Evolutionary conservation across 2,329 filamentous ascomycete species (phyloP), one percentile per base, ranked within the genome.

Genomic region (Colletotrichum sp.): DNA sequence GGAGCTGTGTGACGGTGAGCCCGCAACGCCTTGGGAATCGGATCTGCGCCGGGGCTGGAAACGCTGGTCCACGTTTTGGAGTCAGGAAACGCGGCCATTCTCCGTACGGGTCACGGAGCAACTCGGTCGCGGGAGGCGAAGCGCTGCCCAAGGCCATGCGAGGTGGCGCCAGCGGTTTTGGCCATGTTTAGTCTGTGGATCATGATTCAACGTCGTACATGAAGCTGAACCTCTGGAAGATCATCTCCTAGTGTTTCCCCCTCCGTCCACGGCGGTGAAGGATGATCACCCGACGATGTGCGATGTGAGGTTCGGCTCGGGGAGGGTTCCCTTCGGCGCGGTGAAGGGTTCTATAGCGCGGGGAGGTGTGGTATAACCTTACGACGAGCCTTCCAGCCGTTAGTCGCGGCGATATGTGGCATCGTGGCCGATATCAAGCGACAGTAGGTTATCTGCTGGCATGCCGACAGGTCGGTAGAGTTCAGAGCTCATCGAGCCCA

Each of bases 51-150:
- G 61, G 70, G 69, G 39, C 32, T 48, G 44, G 69, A 64, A 72
- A 73, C 73, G 69, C 73, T 68, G 73, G 63, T 64, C 16, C 44
- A 63, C 52, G 69, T 75, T 72, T 75, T 16, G 69, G 63, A 64
- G 44, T 75, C 39, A 59, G 69, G 69, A 72, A 73, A 68, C 70
- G 32, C 57, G 39, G 36, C 36, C 68, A 27, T 32, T 30, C 36
- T 30, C 68, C 27, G 36, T 44, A 72, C 30, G 52, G 52, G 15
- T 28, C 25, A 28, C 19, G 39, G 44, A 52, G 44, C 44, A 52
- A 0, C 44, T 48, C n/a, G 59, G 25, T 27, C 13, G 44, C 44
- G 36, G 59, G 71, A 68, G 69, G 57, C 69, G 57, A 59, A 74
- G 71, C 55, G 39, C 36, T 52, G 6, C 11, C 44, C 44, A 52